Percentiles rank a stretch among this genome's conserved stretches.
Evolutionary conservation across 805 yeast genomes (phyloP).

Genomic region (Nakazawaea populi): DNA sequence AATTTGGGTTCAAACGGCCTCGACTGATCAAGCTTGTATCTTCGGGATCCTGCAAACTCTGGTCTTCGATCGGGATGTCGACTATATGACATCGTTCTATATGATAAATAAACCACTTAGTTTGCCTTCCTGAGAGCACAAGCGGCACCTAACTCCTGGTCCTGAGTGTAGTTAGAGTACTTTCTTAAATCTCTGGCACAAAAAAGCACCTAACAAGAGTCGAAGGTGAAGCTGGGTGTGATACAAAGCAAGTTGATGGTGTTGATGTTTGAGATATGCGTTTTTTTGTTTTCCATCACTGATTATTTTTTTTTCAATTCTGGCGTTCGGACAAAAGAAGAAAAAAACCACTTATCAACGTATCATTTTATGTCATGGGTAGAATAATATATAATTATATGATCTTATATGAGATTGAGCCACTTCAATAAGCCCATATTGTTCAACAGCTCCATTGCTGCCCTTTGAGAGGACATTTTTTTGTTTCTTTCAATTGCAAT

Average conservation of each 20-base stretch:
- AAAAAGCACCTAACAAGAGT: too few species aligned
- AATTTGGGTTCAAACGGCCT: not conserved
- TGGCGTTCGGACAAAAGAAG: not conserved
- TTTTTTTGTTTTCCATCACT: not conserved
- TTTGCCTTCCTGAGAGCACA: too few species aligned
- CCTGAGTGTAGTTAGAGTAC: too few species aligned
- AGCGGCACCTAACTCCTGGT: too few species aligned
- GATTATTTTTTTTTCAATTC: not conserved
- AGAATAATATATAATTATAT: too few species aligned
- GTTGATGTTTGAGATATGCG: not conserved
- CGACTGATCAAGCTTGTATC: not conserved
- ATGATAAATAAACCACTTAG: too few species aligned
- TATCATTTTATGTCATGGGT: too few species aligned
- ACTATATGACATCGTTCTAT: not conserved
- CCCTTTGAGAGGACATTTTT: not conserved
- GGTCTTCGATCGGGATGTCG: constrained; percentile 2
- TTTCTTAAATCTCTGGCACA: too few species aligned
- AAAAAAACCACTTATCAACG: too few species aligned
- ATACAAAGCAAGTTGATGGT: not conserved
- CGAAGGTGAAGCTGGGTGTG: too few species aligned
- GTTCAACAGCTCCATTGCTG: not conserved
- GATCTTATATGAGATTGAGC: not conserved
- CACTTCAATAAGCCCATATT: not conserved
- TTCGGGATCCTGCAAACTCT: not conserved
- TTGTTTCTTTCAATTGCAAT: not conserved